phyloP scores from a whole-genome alignment of 257 asterid genomes.

The Thymus quinquecostatus region DNA sequence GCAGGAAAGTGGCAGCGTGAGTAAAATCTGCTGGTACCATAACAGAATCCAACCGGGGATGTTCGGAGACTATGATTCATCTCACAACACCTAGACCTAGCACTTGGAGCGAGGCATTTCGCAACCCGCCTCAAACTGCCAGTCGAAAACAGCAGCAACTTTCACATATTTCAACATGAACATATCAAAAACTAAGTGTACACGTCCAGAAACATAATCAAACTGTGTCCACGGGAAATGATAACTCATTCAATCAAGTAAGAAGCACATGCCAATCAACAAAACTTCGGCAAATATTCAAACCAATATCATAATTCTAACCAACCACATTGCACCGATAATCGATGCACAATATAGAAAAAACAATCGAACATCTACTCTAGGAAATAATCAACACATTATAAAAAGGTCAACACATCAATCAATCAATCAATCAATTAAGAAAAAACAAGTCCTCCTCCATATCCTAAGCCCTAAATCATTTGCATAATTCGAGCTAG shows the following conservation, averaged over 20 bases:
- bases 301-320: slow-evolving; percentile 2
- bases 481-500: background rate
- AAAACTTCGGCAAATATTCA: background rate
- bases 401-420: background rate
- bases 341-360: background rate
- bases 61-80: slow-evolving; percentile 35
- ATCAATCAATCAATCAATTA: background rate
- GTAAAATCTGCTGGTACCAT: slow-evolving; percentile 38
- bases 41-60: slow-evolving; percentile 40
- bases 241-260: background rate
- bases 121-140: slow-evolving; percentile 56
- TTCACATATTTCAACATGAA: slow-evolving; percentile 9
- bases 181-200: slow-evolving; percentile 14
- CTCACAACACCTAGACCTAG: slow-evolving; percentile 41
- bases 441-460: background rate
- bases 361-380: background rate
- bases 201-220: slow-evolving; percentile 6
- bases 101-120: slow-evolving; percentile 37
- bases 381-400: background rate
- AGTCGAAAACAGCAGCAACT: slow-evolving; percentile 45
- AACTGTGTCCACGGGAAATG: background rate
- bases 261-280: background rate
- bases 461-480: background rate
- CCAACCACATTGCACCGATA: background rate
- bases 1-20: slow-evolving; percentile 36